These are phyloP conservation scores for Arxiozyma telluris DNA, from an alignment of 1,139 yeast species.

Conservation along the genomic window DNA sequence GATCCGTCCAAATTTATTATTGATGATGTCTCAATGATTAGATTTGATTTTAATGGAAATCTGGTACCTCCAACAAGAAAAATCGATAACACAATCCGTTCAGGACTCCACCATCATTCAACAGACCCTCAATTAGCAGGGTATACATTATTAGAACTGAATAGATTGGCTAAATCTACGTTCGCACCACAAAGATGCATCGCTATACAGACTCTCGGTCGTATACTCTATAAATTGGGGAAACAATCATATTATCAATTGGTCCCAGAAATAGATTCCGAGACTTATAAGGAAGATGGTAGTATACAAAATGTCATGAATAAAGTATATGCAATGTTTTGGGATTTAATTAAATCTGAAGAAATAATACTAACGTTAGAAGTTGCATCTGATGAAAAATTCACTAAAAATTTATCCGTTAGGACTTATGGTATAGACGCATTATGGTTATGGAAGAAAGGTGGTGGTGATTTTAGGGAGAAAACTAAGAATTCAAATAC, in stretches of 20 bases:
- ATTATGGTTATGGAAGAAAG: conserved; percentile 82
- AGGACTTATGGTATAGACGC: conserved; percentile 87
- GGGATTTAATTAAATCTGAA: conserved; percentile 63
- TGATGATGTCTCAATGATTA: conserved; percentile 56
- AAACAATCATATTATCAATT: conserved; percentile 46
- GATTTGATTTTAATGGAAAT: conserved; percentile 85
- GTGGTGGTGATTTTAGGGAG: conserved; percentile 45
- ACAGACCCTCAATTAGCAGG: conserved; percentile 88
- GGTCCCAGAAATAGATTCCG: conserved; percentile 36
- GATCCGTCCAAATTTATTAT: conserved; percentile 38
- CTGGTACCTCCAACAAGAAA: conserved; percentile 47
- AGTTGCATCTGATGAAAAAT: conserved; percentile 64
- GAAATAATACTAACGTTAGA: conserved; percentile 62
- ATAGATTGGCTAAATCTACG: conserved; percentile 69
- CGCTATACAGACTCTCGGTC: conserved; percentile 78
- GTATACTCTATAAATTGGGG: conserved; percentile 76
- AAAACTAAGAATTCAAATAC: conserved; percentile 4
- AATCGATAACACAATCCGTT: conserved; percentile 41
- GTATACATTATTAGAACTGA: conserved; percentile 74
- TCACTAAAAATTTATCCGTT: conserved; percentile 62
- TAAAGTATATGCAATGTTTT: conserved; percentile 45
- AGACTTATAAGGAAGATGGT: conserved; percentile 35
- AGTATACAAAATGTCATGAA: conserved; percentile 34
- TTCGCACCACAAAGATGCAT: conserved; percentile 80
- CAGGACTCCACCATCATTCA: conserved; percentile 88